phyloP scores from a whole-genome alignment of 2,329 filamentous ascomycete species.

The Apiospora aurea region DNA sequence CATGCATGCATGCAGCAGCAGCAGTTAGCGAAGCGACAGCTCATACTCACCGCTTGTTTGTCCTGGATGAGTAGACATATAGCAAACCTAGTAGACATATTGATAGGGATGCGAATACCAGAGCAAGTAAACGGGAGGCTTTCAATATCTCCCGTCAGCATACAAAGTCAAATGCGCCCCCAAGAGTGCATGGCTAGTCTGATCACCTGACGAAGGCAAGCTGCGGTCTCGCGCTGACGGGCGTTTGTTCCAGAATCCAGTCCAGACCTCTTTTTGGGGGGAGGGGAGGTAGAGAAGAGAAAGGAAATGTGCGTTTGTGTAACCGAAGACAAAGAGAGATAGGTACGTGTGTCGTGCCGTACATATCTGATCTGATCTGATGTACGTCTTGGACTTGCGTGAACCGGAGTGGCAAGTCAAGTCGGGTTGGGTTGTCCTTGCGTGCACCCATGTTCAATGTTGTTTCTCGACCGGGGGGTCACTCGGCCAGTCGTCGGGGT shows the following conservation, averaged over 20 bases:
- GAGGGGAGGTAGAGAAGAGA: neutral
- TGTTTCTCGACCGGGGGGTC: neutral
- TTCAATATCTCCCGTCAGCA: neutral
- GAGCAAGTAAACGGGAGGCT: too few relatives aligned
- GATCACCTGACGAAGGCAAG: constrained; percentile 2
- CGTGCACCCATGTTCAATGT: neutral
- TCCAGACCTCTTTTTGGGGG: neutral
- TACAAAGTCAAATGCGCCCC: neutral
- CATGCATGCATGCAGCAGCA: constrained; percentile 4
- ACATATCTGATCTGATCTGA: neutral
- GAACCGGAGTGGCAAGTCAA: neutral
- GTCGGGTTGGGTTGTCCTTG: neutral
- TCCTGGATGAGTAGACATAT: neutral
- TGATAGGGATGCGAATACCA: neutral
- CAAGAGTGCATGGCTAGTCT: neutral
- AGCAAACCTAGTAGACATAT: neutral
- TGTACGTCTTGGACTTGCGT: neutral
- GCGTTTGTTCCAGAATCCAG: constrained; percentile 7
- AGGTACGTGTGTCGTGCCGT: neutral
- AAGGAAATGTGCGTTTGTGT: neutral
- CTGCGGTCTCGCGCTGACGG: constrained; percentile 6
- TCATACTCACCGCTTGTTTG: constrained; percentile 9
- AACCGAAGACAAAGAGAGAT: neutral
- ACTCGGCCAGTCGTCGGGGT: neutral
- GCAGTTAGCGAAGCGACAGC: neutral